Conservation (phyloP, 768 basidiomycete species). For the Russula olivacea region DNA sequence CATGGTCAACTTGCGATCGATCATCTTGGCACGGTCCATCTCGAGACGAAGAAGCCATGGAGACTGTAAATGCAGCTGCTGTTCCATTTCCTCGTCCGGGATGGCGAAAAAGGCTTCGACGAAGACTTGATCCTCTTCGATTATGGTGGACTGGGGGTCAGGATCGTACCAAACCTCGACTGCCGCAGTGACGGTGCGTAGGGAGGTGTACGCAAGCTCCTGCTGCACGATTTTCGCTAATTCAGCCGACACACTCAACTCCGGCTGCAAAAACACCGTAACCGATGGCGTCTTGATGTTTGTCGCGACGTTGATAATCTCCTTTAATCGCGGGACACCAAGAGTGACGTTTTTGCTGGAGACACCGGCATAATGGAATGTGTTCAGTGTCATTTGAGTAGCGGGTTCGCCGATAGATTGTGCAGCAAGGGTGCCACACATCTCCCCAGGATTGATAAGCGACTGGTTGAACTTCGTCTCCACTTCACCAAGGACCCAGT, state of each 20-base stretch:
- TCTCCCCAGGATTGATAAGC: conserved; percentile 89
- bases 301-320: conserved; percentile 98
- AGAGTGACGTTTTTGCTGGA: conserved; percentile 99
- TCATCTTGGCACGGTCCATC: conserved; percentile 95
- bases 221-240: conserved; percentile 87
- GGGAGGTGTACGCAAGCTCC: conserved; percentile 87
- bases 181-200: conserved; percentile 89
- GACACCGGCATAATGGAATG: conserved; percentile 99
- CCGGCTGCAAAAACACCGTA: conserved; percentile 80
- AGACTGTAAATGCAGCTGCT: conserved; percentile 85
- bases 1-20: conserved; percentile 95
- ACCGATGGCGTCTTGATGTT: conserved; percentile 98
- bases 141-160: conserved; percentile 83
- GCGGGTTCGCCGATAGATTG: conserved; percentile 99
- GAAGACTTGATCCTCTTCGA: conserved; percentile 92
- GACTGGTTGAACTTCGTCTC: conserved; percentile 96
- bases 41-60: conserved; percentile 97
- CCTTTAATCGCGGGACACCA: conserved; percentile 97
- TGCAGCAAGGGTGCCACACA: conserved; percentile 97
- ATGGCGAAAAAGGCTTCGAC: conserved; percentile 99
- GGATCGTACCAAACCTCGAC: conserved; percentile 99
- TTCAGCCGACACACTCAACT: conserved; percentile 53
- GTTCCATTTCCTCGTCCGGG: conserved; percentile 92
- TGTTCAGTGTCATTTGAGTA: conserved; percentile 99
- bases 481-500: conserved; percentile 94